Percentiles rank a stretch among this genome's conserved stretches.
Evolutionary conservation across 2,329 filamentous ascomycete species (phyloP).

Genomic region (Fusarium siculi): DNA sequence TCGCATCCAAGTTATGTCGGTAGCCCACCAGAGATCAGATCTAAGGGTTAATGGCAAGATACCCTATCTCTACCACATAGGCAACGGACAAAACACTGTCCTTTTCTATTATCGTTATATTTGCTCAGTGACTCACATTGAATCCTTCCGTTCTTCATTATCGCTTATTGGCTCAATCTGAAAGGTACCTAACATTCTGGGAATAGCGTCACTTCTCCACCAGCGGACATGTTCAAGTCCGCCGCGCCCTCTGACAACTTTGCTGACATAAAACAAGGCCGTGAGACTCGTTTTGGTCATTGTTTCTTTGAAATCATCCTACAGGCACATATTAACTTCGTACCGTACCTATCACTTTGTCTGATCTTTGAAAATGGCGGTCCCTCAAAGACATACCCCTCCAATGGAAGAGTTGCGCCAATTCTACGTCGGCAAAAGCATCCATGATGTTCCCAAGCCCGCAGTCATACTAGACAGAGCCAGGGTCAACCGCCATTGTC

Average conservation of each 20-base stretch:
- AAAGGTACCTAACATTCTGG: not conserved
- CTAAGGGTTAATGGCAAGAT: no score
- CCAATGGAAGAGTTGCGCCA: conserved; percentile 20
- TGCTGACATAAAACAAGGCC: not conserved
- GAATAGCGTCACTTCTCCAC: not conserved
- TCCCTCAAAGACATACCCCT: conserved; percentile 37
- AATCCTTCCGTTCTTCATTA: no score
- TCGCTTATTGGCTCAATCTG: not conserved
- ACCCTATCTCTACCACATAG: no score
- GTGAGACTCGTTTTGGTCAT: accelerated
- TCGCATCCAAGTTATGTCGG: no score
- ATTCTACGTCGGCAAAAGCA: conserved; percentile 44
- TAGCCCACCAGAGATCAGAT: no score
- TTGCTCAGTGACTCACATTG: no score
- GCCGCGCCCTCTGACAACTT: not conserved
- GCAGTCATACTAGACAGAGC: conserved; percentile 66
- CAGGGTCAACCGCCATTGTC: conserved; percentile 65
- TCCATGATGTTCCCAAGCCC: conserved; percentile 60
- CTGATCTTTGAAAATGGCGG: conserved; percentile 9
- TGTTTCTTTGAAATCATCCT: not conserved
- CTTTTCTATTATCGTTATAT: no score
- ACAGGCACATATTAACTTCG: accelerated
- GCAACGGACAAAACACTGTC: no score
- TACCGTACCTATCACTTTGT: accelerated
- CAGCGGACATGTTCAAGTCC: not conserved